Evolutionary conservation across 2,329 filamentous ascomycete species (phyloP).

Genomic region (Ophiosphaerella herpotricha): DNA sequence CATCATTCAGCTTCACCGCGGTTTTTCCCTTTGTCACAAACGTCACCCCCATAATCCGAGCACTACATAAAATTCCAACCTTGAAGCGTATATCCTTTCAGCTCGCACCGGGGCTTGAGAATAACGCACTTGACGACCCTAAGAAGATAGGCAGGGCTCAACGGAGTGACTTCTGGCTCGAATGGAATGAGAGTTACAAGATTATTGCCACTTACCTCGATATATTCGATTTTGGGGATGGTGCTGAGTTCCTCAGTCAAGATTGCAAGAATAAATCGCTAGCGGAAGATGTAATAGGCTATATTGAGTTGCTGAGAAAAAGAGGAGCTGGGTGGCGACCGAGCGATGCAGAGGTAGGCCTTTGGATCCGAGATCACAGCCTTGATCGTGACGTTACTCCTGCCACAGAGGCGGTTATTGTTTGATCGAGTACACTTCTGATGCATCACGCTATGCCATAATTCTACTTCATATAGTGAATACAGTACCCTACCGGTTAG

Average conservation of each 20-base stretch:
- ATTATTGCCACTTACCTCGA: constrained; percentile 28
- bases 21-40: constrained; percentile 71
- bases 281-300: constrained; percentile 29
- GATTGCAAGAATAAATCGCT: constrained; percentile 27
- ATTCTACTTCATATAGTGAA: too few species aligned
- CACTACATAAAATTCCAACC: constrained; percentile 34
- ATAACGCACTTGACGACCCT: constrained; percentile 45
- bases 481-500: too few species aligned
- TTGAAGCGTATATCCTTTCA: constrained; percentile 45
- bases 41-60: constrained; percentile 45
- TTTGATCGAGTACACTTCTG: not conserved
- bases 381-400: constrained; percentile 10
- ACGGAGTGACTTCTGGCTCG: constrained; percentile 47
- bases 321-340: constrained; percentile 31
- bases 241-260: constrained; percentile 25
- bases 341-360: constrained; percentile 14
- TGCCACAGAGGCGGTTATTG: not conserved
- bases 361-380: constrained; percentile 27
- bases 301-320: constrained; percentile 23
- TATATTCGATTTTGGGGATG: constrained; percentile 25
- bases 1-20: constrained; percentile 62
- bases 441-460: too few species aligned
- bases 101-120: constrained; percentile 49
- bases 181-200: constrained; percentile 42
- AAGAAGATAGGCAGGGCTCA: constrained; percentile 49